Evolutionary conservation across 208 protist species (phyloP), one percentile per base, ranked within the genome.

Genomic region (Trypanosoma cruzi): DNA sequence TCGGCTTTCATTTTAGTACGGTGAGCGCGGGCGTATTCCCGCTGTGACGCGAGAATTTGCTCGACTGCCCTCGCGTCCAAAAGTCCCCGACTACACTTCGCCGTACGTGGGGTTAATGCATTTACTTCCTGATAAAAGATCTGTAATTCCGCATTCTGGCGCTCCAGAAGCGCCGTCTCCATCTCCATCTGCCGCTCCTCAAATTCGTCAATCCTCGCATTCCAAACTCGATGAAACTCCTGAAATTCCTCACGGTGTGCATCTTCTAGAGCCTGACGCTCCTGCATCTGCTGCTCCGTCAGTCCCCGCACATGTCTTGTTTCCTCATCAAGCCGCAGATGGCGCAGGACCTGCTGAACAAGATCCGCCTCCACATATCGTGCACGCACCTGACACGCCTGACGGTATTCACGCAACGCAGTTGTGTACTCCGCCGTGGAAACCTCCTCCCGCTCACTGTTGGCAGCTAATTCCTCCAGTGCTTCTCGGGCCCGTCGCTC

Each of bases 351-450:
- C 72, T 94, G 90, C 73, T 98, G 92, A 26, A 97, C 90, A 11
- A 98, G 80, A 63, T 96, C 88, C 13, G 94, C 94, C 77, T 97
- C 92, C n/a, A 88, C 85, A 74, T 98, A 98, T 59, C 94, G 84
- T 26, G 83, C 81, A 5, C 93, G 90, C 29, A 65, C 66, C 76
- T 96, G 72, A 74, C 94, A 98, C 16, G 76, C 86, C 54, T 80
- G 57, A 13, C 91, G 85, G 84, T 98, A 96, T 8, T 85, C 70
- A 31, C 80, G 78, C 10, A 98, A 84, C 10, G 84, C 78, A 31
- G 73, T 59, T 2, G 91, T 64, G 71, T 95, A 88, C 37, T 80
- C 81, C 16, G 73, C 68, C 55, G 89, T 68, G 32, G 66, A 61
- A 18, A 73, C 53, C 59, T 88, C 77, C 16, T 81, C 68, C 49